A percentile compares a stretch with the other conserved stretches of the same genome.
phyloP scores from a whole-genome alignment of 768 basidiomycete species.

The Tricholoma furcatifolium region DNA sequence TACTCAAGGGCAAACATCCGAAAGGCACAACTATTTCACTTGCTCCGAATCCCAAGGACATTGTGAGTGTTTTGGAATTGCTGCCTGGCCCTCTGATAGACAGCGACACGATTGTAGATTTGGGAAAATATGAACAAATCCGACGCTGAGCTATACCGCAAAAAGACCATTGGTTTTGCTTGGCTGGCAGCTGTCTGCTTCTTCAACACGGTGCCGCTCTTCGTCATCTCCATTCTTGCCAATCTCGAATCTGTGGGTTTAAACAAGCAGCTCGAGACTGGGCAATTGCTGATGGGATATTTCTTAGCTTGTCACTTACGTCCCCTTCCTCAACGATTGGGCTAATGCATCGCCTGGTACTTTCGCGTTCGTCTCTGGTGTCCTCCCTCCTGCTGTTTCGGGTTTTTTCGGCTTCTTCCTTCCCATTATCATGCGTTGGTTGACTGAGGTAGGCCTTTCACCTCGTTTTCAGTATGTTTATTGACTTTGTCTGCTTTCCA shows the following conservation, averaged over 20 bases:
- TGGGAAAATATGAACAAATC: slow-evolving; percentile 89
- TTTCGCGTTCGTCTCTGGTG: slow-evolving; percentile 89
- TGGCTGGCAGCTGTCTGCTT: slow-evolving; percentile 81
- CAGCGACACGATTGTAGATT: slow-evolving; percentile 44
- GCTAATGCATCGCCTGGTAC: slow-evolving; percentile 53
- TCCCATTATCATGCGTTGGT: slow-evolving; percentile 87
- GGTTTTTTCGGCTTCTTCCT: slow-evolving; percentile 88
- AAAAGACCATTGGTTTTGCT: slow-evolving; percentile 73
- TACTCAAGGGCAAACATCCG: slow-evolving; percentile 64
- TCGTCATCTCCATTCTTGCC: slow-evolving; percentile 87
- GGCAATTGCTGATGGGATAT: slow-evolving; percentile 3
- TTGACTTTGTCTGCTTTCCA: slow-evolving; percentile 53
- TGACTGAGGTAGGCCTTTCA: slow-evolving; percentile 58
- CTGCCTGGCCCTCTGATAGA: slow-evolving; percentile 13
- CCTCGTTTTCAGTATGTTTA: slow-evolving; percentile 53
- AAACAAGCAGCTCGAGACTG: background rate
- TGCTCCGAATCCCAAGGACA: slow-evolving; percentile 89
- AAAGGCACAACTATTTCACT: slow-evolving; percentile 70
- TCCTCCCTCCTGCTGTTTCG: slow-evolving; percentile 86
- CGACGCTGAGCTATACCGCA: slow-evolving; percentile 61
- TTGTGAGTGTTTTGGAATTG: slow-evolving; percentile 45
- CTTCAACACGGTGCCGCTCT: slow-evolving; percentile 91
- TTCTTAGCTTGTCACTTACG: slow-evolving; percentile 58
- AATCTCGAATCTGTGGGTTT: slow-evolving; percentile 77
- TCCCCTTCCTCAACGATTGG: slow-evolving; percentile 79